Conservation (phyloP, 1,284 basidiomycete species). For the Pseudozyma tsukubaensis region DNA sequence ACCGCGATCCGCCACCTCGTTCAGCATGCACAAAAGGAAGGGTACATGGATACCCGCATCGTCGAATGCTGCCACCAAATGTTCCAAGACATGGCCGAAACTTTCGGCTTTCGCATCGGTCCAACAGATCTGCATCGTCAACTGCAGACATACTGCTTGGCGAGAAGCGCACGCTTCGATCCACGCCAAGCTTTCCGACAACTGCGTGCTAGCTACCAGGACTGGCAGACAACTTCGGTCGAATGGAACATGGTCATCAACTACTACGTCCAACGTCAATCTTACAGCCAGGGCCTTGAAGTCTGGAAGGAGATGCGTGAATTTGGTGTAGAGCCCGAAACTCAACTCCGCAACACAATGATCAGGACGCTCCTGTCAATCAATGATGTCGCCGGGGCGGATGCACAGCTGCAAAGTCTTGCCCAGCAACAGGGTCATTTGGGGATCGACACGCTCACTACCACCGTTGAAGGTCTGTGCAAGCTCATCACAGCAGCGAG, state of each 20-base stretch:
- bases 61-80: constrained; percentile 26
- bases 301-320: constrained; percentile 26
- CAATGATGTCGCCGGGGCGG: constrained; percentile 11
- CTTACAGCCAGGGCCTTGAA: constrained; percentile 15
- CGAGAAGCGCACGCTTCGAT: constrained; percentile 2
- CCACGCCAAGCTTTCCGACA: constrained; percentile 15
- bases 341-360: constrained; percentile 23
- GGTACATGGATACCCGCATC: neutral
- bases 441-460: constrained; percentile 20
- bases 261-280: constrained; percentile 7
- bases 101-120: constrained; percentile 29
- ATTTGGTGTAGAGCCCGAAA: constrained; percentile 6
- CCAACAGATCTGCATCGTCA: constrained; percentile 40
- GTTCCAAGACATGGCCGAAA: constrained; percentile 29
- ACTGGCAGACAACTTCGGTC: constrained; percentile 34
- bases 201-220: constrained; percentile 25
- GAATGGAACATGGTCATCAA: constrained; percentile 48
- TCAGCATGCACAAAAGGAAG: constrained; percentile 10
- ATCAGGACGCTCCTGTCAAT: constrained; percentile 7
- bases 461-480: constrained; percentile 23
- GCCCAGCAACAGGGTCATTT: neutral
- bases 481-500: neutral
- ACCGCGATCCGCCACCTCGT: constrained; percentile 24
- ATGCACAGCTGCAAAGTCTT: constrained; percentile 8
- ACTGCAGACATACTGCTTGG: constrained; percentile 18